Conservation (phyloP, 2,329 filamentous ascomycete species). For the Bipolaris gigantea region DNA sequence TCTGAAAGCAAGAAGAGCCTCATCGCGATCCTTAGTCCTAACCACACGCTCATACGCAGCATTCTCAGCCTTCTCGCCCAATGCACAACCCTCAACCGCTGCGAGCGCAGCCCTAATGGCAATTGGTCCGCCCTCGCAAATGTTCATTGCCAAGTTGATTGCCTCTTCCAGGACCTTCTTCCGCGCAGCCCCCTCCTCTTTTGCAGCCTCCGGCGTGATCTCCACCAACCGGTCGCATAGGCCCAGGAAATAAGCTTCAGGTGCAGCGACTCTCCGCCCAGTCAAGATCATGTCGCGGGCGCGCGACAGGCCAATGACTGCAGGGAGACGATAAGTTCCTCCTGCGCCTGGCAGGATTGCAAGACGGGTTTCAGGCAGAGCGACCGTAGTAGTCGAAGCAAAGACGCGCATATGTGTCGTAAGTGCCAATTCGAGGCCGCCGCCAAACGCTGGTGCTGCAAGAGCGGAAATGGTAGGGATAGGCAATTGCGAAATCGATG, state of each 20-base stretch:
- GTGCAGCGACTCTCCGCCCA: slow-evolving; percentile 77
- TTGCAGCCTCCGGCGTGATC: slow-evolving; percentile 62
- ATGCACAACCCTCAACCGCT: slow-evolving; percentile 70
- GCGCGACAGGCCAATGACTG: slow-evolving; percentile 74
- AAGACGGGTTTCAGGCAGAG: slow-evolving; percentile 86
- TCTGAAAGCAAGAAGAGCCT: slow-evolving; percentile 83
- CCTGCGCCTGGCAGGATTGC: slow-evolving; percentile 95
- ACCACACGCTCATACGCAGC: slow-evolving; percentile 83
- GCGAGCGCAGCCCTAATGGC: slow-evolving; percentile 77
- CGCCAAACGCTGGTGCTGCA: slow-evolving; percentile 82
- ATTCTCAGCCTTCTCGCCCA: slow-evolving; percentile 77
- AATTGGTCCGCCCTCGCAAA: slow-evolving; percentile 86
- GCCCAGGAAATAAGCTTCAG: slow-evolving; percentile 90
- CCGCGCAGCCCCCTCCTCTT: slow-evolving; percentile 58
- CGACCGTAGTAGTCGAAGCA: slow-evolving; percentile 74
- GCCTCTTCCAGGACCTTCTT: slow-evolving; percentile 73
- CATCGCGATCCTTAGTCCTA: slow-evolving; percentile 79
- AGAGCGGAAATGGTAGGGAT: slow-evolving; percentile 91
- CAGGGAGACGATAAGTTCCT: slow-evolving; percentile 84
- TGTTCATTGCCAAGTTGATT: slow-evolving; percentile 76
- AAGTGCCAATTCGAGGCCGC: slow-evolving; percentile 89
- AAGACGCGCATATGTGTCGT: slow-evolving; percentile 89
- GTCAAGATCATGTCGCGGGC: slow-evolving; percentile 92
- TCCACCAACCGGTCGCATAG: slow-evolving; percentile 90
- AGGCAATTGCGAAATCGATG: slow-evolving; percentile 71